These are phyloP conservation scores for Suillus bovinus DNA, from an alignment of 768 basidiomycete species.

Conservation along the genomic window DNA sequence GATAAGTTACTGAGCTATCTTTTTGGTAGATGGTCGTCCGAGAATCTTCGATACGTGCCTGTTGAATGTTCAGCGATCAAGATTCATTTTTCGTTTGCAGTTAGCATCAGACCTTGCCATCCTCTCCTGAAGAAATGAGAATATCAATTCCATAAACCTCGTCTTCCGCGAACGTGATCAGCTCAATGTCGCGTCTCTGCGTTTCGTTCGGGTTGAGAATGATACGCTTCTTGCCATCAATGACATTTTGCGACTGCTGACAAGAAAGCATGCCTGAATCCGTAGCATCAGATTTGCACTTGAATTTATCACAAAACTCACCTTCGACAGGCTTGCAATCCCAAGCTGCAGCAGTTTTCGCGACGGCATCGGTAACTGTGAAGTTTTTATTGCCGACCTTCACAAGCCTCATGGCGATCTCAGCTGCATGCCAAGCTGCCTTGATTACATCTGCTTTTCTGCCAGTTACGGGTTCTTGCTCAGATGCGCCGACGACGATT, in stretches of 20 bases:
- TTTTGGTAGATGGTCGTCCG: slow-evolving; percentile 93
- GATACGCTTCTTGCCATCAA: slow-evolving; percentile 95
- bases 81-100: neutral
- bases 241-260: slow-evolving; percentile 91
- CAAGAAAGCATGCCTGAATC: slow-evolving; percentile 87
- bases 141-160: slow-evolving; percentile 97
- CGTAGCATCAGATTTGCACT: slow-evolving; percentile 1
- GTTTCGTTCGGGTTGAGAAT: slow-evolving; percentile 86
- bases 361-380: slow-evolving; percentile 86
- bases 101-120: slow-evolving; percentile 70
- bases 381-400: slow-evolving; percentile 96
- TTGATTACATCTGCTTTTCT: slow-evolving; percentile 88
- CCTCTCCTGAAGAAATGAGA: slow-evolving; percentile 82
- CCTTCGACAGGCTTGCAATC: slow-evolving; percentile 95
- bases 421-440: slow-evolving; percentile 92
- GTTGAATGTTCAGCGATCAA: slow-evolving; percentile 6
- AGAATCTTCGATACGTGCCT: slow-evolving; percentile 90
- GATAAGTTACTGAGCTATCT: slow-evolving; percentile 84
- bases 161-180: slow-evolving; percentile 83
- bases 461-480: slow-evolving; percentile 76
- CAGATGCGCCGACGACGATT: slow-evolving; percentile 80
- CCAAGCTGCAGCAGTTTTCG: slow-evolving; percentile 68
- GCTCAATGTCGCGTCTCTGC: slow-evolving; percentile 85
- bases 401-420: slow-evolving; percentile 87
- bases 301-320: slow-evolving; percentile 30